These are phyloP conservation scores for Aspergillus alliaceus DNA, from an alignment of 2,329 filamentous ascomycete species.

Conservation along the genomic window DNA sequence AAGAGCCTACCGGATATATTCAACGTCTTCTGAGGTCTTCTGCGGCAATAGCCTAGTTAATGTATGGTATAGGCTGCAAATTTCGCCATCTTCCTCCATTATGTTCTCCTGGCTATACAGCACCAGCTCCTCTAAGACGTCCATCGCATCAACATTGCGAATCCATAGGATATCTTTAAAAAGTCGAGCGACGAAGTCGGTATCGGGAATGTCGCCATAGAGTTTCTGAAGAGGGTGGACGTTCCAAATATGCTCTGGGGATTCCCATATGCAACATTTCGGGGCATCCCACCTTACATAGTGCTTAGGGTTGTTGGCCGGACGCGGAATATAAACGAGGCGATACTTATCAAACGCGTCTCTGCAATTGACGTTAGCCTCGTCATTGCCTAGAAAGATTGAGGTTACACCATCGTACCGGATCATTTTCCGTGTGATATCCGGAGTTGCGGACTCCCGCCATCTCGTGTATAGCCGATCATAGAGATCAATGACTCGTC, in stretches of 20 bases:
- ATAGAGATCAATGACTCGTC: slow-evolving; percentile 9
- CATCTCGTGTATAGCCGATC: slow-evolving; percentile 2
- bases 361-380: not conserved
- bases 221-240: not conserved
- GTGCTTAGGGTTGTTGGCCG: too few species aligned
- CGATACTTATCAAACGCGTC: not conserved
- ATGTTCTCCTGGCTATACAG: too few species aligned
- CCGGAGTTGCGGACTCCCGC: not conserved
- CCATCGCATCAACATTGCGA: not conserved
- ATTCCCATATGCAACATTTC: not conserved
- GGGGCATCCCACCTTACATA: too few species aligned
- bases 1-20: not conserved
- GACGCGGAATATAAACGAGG: not conserved
- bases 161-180: slow-evolving; percentile 4
- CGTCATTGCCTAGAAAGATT: not conserved
- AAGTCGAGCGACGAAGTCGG: not conserved
- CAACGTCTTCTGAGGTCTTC: too few species aligned
- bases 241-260: not conserved
- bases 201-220: not conserved
- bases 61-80: slow-evolving; percentile 4
- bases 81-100: not conserved
- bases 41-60: not conserved
- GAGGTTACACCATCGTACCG: not conserved
- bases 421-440: not conserved
- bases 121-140: slow-evolving; percentile 1